These are phyloP conservation scores for Casuarina equisetifolia DNA, from an alignment of 306 rosid species.

Conservation along the genomic window DNA sequence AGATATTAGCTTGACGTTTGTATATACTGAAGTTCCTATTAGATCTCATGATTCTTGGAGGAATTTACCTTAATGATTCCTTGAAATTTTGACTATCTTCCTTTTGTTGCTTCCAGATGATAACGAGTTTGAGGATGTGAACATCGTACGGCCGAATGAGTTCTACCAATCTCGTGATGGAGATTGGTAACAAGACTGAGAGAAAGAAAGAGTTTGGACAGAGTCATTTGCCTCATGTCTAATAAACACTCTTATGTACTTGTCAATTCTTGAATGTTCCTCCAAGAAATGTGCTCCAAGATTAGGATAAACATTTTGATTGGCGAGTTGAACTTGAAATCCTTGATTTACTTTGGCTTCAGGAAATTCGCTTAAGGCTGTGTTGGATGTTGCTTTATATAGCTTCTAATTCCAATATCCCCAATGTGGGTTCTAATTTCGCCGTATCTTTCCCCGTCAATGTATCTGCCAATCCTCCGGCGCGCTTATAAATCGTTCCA, in stretches of 20 bases:
- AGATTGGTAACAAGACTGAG: slow-evolving; percentile 55
- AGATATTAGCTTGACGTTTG: too few species aligned
- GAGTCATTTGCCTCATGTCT: background rate
- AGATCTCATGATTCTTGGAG: slow-evolving; percentile 10
- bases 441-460: background rate
- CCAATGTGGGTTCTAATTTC: too few species aligned
- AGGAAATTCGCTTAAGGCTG: too few species aligned
- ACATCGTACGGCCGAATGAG: slow-evolving; percentile 64
- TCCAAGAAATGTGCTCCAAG: background rate
- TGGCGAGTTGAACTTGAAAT: background rate
- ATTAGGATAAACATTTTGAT: background rate
- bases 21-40: background rate
- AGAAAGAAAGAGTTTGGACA: background rate
- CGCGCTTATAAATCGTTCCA: too few species aligned
- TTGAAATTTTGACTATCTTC: background rate
- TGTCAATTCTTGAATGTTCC: background rate
- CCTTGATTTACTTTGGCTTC: background rate
- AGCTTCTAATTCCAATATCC: too few species aligned
- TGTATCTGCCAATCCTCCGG: background rate
- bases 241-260: background rate
- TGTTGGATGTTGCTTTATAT: background rate
- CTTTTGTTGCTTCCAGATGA: slow-evolving; percentile 54
- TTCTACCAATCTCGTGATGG: slow-evolving; percentile 67
- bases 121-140: slow-evolving; percentile 77
- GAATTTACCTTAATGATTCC: background rate